Evolutionary conservation across 2,329 filamentous ascomycete genomes (phyloP), one percentile per base, ranked within the genome.

Genomic region (Cytospora leucostoma): DNA sequence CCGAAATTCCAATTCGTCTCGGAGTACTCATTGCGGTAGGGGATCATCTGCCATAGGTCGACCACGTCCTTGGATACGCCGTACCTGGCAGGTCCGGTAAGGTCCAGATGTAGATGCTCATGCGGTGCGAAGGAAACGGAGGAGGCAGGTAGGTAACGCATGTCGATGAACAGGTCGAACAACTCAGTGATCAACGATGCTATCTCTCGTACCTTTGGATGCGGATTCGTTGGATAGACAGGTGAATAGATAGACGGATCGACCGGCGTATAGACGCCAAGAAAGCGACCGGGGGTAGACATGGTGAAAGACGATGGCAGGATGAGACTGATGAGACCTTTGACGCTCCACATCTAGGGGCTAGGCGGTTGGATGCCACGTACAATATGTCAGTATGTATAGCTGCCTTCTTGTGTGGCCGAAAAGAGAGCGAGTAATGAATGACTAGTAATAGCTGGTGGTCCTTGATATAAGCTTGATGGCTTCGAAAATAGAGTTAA

Each of bases 1-100:
- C n/a, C 44, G 19, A 47, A 47, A n/a, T 47, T 47, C 44, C 44
- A 47, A 19, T 21, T 47, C n/a, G 10, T 21, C 2, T 47, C n/a
- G n/a, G n/a, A 47, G n/a, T 47, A 4, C 4, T 47, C n/a, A 5
- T 11, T 47, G 6, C 7, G n/a, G 44, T 47, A 47, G 15, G 44
- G 44, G 44, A 47, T 47, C 44, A 47, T 47, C n/a, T 47, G 44
- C 44, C 44, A 47, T 19, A 47, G n/a, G 44, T 47, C 44, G n/a
- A 47, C 44, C n/a, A 47, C 44, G 7, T 47, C 44, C 10, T 47
- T 47, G 44, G 44, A 47, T 19, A 47, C 44, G 44, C 44, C 44
- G n/a, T 47, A 47, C 44, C 44, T 47, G 44, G 44, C 44, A 19
- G 44, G 44, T 21, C 19, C n/a, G 44, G n/a, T 47, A 7, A 47